Evolutionary conservation across 768 basidiomycete species (phyloP), one percentile per base, ranked within the genome.

Genomic region (Termitomyces sp.): DNA sequence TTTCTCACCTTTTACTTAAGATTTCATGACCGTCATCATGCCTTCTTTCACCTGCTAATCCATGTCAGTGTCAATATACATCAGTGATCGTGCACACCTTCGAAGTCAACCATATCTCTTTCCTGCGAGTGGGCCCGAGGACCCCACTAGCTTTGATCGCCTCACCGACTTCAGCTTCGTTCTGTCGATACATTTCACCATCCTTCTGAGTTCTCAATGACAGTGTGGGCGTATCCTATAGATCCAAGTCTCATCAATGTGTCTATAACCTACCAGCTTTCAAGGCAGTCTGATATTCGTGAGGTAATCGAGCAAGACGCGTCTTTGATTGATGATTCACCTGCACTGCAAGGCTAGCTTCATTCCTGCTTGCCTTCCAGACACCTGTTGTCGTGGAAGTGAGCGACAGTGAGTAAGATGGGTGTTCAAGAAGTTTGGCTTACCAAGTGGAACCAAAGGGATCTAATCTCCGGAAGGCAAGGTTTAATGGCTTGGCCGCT

Each of bases 211-310:
- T 32, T 18, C 28, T 16, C 13, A 49, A 50, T 38, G 16, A 20
- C n/a, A 38, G 24, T 42, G 16, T 38, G 32, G 38, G 71, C 81
- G 7, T 61, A 86, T 88, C 42, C 79, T 70, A 65, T 91, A 91
- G 52, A 80, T 78, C 88, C 88, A 90, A 45, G 89, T 89, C 15
- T 82, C 88, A 65, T 90, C 89, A 49, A 91, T 87, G 68, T 90
- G 89, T 61, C 83, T 78, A 66, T 91, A 91, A 0, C 89, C n/a
- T n/a, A n/a, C n/a, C 89, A 5, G 82, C 75, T 24, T 78, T 74
- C 58, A 90, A 69, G 1, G 89, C 89, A 2, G 81, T 74, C 82
- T 87, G 33, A 18, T 7, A 49, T 18, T 12, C 3, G 28, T 40
- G 15, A 57, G 36, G 38, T 22, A 57, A 5, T 32, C 3, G 16